phyloP scores from a whole-genome alignment of 805 yeast genomes.

The Yamadazyma olivae region DNA sequence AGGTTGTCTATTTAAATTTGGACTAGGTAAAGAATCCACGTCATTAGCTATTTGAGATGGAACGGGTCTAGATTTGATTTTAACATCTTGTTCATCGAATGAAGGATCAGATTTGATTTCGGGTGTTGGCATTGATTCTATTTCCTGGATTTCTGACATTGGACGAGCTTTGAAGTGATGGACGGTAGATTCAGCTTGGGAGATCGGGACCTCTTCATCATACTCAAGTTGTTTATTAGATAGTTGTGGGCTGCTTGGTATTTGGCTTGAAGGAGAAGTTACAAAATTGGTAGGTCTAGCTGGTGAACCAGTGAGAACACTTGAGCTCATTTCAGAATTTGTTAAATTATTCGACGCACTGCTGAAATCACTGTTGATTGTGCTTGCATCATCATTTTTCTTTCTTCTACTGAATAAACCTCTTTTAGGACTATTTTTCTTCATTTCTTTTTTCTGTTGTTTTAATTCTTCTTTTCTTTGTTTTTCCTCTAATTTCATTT shows the following conservation, averaged over 20 bases:
- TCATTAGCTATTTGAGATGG: not conserved
- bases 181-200: no score
- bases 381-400: slow-evolving; percentile 2
- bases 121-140: no score
- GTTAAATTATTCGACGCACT: not conserved
- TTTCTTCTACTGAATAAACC: slow-evolving; percentile 11
- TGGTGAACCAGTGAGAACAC: no score
- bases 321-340: no score
- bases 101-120: not conserved
- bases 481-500: slow-evolving; percentile 15
- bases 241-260: no score
- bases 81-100: not conserved
- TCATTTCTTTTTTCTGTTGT: slow-evolving; percentile 9
- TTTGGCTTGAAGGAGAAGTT: no score
- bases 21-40: not conserved
- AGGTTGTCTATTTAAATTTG: not conserved
- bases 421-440: slow-evolving; percentile 6
- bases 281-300: no score
- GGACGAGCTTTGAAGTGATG: no score
- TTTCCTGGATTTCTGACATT: no score
- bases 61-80: not conserved
- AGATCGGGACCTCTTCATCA: no score
- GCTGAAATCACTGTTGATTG: not conserved
- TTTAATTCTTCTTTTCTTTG: slow-evolving; percentile 10
- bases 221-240: no score